phyloP scores from a whole-genome alignment of 2,329 filamentous ascomycete genomes.

The Helotiales sp. region DNA sequence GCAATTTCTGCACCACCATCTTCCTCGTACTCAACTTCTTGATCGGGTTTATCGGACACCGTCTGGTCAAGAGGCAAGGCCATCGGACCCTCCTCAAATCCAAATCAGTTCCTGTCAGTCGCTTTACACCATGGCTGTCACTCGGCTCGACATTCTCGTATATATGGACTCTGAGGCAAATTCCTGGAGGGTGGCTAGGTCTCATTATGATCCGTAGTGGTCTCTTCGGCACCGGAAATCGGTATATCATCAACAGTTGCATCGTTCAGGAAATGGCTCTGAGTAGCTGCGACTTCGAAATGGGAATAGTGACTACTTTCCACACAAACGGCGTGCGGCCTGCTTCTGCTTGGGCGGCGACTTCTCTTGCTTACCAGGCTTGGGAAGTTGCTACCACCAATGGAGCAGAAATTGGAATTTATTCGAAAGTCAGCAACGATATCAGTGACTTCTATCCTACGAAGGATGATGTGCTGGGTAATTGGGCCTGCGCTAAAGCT shows the following conservation, averaged over 20 bases:
- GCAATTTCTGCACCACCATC: constrained; percentile 18
- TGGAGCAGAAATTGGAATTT: background rate
- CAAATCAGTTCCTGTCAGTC: constrained; percentile 13
- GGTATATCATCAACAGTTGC: constrained; percentile 18
- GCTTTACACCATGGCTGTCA: constrained; percentile 20
- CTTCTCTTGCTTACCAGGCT: background rate
- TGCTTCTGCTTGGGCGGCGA: background rate
- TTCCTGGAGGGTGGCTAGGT: constrained; percentile 22
- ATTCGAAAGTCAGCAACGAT: constrained; percentile 9
- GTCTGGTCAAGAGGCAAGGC: constrained; percentile 19
- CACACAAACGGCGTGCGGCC: background rate
- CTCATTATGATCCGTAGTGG: constrained; percentile 22
- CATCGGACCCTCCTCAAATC: constrained; percentile 16
- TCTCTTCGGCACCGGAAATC: constrained; percentile 4
- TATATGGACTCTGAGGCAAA: constrained; percentile 2
- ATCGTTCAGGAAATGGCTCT: background rate
- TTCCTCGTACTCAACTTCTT: constrained; percentile 17
- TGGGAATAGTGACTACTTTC: background rate
- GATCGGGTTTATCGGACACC: constrained; percentile 16
- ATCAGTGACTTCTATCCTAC: background rate
- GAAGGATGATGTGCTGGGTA: background rate
- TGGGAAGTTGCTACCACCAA: background rate
- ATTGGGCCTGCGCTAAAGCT: background rate
- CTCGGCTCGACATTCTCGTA: constrained; percentile 3
- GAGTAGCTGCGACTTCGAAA: background rate